Evolutionary conservation across 176 grass and related monocot genomes (phyloP).

Genomic region (Paspalum notatum): DNA sequence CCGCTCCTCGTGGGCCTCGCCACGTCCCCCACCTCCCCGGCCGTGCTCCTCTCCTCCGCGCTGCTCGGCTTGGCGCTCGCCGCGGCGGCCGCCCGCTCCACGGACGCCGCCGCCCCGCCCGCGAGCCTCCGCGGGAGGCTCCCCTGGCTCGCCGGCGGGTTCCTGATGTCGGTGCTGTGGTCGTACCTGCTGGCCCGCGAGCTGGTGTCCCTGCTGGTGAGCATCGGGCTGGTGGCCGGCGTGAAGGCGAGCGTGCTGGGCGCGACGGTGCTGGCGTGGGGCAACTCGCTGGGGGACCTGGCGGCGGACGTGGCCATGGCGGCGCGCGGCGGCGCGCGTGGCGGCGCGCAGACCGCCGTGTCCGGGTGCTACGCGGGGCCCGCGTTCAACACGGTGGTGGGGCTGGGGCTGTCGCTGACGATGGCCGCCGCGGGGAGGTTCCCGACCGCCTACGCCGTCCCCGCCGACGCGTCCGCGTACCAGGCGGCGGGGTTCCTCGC

Average conservation of each 20-base stretch:
- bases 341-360: slow-evolving; percentile 63
- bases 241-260: slow-evolving; percentile 58
- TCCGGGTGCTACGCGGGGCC: slow-evolving; percentile 76
- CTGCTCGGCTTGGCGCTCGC: slow-evolving; percentile 21
- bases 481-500: slow-evolving; percentile 65
- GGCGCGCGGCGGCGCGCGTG: slow-evolving; percentile 11
- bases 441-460: slow-evolving; percentile 50
- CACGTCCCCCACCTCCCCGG: neutral
- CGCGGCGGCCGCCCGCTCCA: slow-evolving; percentile 24
- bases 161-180: slow-evolving; percentile 80
- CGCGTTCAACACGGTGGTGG: slow-evolving; percentile 71
- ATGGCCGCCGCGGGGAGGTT: slow-evolving; percentile 43
- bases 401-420: slow-evolving; percentile 64
- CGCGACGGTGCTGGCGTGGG: slow-evolving; percentile 78
- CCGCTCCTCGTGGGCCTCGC: slow-evolving; percentile 46
- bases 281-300: slow-evolving; percentile 81
- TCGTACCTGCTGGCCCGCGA: slow-evolving; percentile 70
- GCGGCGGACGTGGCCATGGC: slow-evolving; percentile 72
- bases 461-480: slow-evolving; percentile 48
- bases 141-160: slow-evolving; percentile 64
- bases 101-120: slow-evolving; percentile 15
- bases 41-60: neutral
- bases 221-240: slow-evolving; percentile 51
- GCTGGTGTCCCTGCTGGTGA: slow-evolving; percentile 61
- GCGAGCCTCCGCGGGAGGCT: neutral